Percentiles rank a stretch among this genome's conserved stretches.
These are phyloP conservation scores for Helenozyma baotianmanensis DNA, from an alignment of 805 yeast species.

Conservation along the genomic window DNA sequence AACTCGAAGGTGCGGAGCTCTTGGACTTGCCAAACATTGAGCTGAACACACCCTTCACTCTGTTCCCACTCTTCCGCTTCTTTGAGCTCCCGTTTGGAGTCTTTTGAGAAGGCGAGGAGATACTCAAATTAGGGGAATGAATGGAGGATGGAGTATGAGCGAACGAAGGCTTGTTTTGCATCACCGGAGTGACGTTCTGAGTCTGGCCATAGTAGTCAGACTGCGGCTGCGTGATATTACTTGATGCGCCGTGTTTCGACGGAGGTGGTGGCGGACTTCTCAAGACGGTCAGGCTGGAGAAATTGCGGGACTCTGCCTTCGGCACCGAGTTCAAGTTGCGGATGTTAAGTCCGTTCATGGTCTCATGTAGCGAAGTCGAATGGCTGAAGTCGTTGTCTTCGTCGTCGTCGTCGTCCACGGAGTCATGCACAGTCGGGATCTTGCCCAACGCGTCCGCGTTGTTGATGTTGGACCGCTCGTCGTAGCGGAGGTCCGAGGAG, in stretches of 20 bases:
- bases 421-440: constrained; percentile 22
- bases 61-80: constrained; percentile 42
- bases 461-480: constrained; percentile 13
- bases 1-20: constrained; percentile 3
- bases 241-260: constrained; percentile 13
- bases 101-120: constrained; percentile 9
- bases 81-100: constrained; percentile 6
- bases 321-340: constrained; percentile 1
- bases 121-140: constrained; percentile 21
- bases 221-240: too few relatives aligned
- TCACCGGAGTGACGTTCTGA: constrained; percentile 28
- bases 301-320: constrained; percentile 1
- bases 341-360: constrained; percentile 1
- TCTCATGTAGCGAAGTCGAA: constrained; percentile 1
- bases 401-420: constrained; percentile 1
- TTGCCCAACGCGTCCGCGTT: constrained; percentile 22
- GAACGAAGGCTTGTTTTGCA: constrained; percentile 13
- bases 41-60: constrained; percentile 56
- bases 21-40: constrained; percentile 43
- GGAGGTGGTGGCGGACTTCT: constrained; percentile 19
- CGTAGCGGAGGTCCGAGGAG: background rate
- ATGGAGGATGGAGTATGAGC: too few relatives aligned
- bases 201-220: constrained; percentile 17
- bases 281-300: constrained; percentile 22
- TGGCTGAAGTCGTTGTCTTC: constrained; percentile 1